phyloP scores from a whole-genome alignment of 2,329 filamentous ascomycete species.

The Pezicula neosporulosa region DNA sequence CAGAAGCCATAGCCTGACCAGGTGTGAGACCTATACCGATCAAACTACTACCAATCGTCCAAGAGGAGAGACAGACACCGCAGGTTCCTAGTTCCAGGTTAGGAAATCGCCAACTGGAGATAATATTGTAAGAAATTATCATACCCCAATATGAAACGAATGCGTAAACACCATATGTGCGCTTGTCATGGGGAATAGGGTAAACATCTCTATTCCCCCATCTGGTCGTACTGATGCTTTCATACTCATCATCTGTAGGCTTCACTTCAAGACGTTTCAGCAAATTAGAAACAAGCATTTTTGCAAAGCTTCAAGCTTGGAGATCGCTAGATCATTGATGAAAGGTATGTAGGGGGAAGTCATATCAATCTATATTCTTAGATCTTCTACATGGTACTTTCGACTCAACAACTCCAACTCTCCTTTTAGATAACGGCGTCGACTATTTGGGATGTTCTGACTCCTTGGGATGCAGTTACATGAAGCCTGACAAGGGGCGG shows the following conservation, averaged over 20 bases:
- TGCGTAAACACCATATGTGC: constrained; percentile 10
- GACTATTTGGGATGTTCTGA: no score
- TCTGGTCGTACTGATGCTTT: constrained; percentile 6
- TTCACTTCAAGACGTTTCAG: constrained; percentile 7
- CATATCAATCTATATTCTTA: no score
- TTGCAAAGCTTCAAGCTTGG: no score
- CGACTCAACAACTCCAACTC: no score
- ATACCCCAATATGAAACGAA: constrained; percentile 15
- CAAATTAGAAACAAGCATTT: constrained; percentile 1
- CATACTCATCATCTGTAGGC: constrained; percentile 8
- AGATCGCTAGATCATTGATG: no score
- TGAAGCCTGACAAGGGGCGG: no score
- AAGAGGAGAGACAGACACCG: constrained; percentile 6
- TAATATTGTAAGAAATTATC: not conserved
- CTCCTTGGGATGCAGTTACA: no score
- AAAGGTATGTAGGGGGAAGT: no score
- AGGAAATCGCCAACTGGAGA: not conserved
- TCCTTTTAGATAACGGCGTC: no score
- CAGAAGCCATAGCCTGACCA: constrained; percentile 16
- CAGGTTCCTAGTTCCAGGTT: constrained; percentile 4
- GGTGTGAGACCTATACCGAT: constrained; percentile 18
- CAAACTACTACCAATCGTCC: constrained; percentile 17
- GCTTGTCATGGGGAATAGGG: constrained; percentile 11
- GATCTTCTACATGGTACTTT: no score
- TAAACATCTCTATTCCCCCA: constrained; percentile 21